These are phyloP conservation scores for Seminavis robusta DNA, from an alignment of 108 stramenopile genomes.

Conservation along the genomic window DNA sequence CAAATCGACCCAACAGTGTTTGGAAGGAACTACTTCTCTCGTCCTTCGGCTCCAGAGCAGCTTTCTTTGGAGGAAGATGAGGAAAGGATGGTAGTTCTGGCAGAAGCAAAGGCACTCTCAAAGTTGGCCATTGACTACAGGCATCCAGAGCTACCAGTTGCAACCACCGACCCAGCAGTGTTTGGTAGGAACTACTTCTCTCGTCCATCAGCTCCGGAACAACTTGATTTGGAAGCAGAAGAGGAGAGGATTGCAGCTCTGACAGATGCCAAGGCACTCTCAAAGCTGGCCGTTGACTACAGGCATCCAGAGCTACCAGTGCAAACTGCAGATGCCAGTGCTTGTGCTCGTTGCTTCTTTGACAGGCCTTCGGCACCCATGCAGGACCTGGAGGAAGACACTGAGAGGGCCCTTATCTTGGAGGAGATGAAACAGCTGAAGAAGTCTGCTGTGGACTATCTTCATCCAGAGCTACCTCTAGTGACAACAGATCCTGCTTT, in stretches of 20 bases:
- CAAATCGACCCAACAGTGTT: slow-evolving; percentile 3
- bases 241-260: slow-evolving; percentile 41
- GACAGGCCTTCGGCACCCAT: slow-evolving; percentile 49
- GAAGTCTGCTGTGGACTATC: slow-evolving; percentile 35
- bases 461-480: slow-evolving; percentile 40
- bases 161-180: slow-evolving; percentile 16
- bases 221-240: slow-evolving; percentile 21
- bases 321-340: slow-evolving; percentile 15
- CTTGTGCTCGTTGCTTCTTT: slow-evolving; percentile 63
- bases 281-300: slow-evolving; percentile 52
- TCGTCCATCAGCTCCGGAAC: slow-evolving; percentile 54
- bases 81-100: slow-evolving; percentile 40
- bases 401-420: slow-evolving; percentile 22
- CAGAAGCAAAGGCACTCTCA: slow-evolving; percentile 50
- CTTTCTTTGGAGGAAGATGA: slow-evolving; percentile 35
- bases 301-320: slow-evolving; percentile 57
- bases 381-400: slow-evolving; percentile 1
- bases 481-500: slow-evolving; percentile 21
- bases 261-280: slow-evolving; percentile 38
- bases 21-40: slow-evolving; percentile 37
- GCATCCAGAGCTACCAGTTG: slow-evolving; percentile 63
- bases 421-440: slow-evolving; percentile 22
- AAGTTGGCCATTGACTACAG: slow-evolving; percentile 47
- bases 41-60: slow-evolving; percentile 31
- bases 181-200: slow-evolving; percentile 61